Conservation (phyloP, 257 asterid genomes). For the Primulina tabacum region DNA sequence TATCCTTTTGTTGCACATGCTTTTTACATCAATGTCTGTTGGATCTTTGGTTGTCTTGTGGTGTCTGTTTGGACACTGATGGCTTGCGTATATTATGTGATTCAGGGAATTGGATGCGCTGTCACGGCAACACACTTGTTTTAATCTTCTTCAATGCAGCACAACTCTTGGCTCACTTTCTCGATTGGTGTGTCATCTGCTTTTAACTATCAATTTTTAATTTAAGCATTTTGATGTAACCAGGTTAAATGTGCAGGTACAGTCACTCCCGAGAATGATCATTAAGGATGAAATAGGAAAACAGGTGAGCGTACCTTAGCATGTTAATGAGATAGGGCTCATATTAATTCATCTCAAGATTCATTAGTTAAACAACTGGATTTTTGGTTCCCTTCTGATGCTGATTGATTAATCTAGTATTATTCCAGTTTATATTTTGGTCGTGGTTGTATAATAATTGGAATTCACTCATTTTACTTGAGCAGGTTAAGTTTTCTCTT, state of each 20-base stretch:
- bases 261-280: conserved; percentile 98
- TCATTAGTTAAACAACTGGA: conserved; percentile 2
- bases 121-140: conserved; percentile 87
- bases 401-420: conserved; percentile 6
- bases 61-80: conserved; percentile 22
- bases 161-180: conserved; percentile 97
- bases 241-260: conserved; percentile 58
- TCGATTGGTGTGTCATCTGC: conserved; percentile 59
- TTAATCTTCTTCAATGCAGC: conserved; percentile 79
- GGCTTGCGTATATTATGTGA: conserved; percentile 20
- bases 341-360: conserved; percentile 13
- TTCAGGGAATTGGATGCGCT: conserved; percentile 86
- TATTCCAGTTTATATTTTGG: conserved; percentile 13
- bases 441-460: conserved; percentile 9
- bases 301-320: conserved; percentile 51
- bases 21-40: not conserved
- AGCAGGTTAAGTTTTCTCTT: conserved; percentile 81
- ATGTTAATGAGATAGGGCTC: conserved; percentile 19
- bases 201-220: conserved; percentile 4
- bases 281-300: conserved; percentile 88
- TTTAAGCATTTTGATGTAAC: conserved; percentile 25
- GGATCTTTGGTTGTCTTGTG: not conserved
- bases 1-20: not conserved
- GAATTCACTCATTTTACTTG: conserved; percentile 21
- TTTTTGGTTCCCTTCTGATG: conserved; percentile 2